Percentiles rank a stretch among this genome's conserved stretches.
phyloP scores from a whole-genome alignment of 2,329 filamentous ascomycete species.

The Parasarocladium wereldwijsianum region DNA sequence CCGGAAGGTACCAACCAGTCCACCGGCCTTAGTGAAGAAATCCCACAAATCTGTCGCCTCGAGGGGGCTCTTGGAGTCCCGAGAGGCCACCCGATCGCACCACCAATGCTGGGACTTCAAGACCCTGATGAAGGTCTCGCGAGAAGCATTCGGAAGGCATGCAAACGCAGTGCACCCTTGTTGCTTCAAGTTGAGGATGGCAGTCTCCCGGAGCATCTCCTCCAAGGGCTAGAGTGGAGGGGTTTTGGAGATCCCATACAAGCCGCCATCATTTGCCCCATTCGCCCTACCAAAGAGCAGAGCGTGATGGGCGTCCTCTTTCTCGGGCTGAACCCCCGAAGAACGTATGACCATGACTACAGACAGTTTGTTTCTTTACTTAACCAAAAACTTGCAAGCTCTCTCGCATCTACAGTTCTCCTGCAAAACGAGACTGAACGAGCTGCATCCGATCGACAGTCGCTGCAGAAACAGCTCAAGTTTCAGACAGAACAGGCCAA shows the following conservation, averaged over 20 bases:
- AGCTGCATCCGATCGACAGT: slow-evolving; percentile 51
- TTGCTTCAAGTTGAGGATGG: slow-evolving; percentile 28
- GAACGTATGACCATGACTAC: slow-evolving; percentile 62
- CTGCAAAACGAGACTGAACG: slow-evolving; percentile 47
- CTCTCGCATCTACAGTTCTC: slow-evolving; percentile 54
- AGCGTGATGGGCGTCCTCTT: slow-evolving; percentile 53
- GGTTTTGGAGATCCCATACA: slow-evolving; percentile 51
- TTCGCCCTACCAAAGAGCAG: slow-evolving; percentile 52
- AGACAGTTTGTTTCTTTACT: slow-evolving; percentile 46
- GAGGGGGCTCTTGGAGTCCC: slow-evolving; percentile 32
- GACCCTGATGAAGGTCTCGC: slow-evolving; percentile 22
- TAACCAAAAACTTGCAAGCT: slow-evolving; percentile 45
- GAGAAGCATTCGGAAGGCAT: slow-evolving; percentile 22
- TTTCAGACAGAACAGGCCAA: slow-evolving; percentile 34
- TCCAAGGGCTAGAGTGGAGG: slow-evolving; percentile 44
- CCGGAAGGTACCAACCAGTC: slow-evolving; percentile 18
- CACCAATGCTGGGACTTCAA: slow-evolving; percentile 19
- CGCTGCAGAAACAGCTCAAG: slow-evolving; percentile 50
- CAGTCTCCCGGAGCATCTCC: slow-evolving; percentile 40
- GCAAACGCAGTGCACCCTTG: slow-evolving; percentile 21
- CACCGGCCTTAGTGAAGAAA: slow-evolving; percentile 14
- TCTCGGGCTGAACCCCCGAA: slow-evolving; percentile 53
- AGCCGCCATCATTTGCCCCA: slow-evolving; percentile 54
- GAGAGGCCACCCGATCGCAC: slow-evolving; percentile 25
- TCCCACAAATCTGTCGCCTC: slow-evolving; percentile 22